Evolutionary conservation across 305 asterid species (phyloP).

Genomic region (Fraxinus latifolia): DNA sequence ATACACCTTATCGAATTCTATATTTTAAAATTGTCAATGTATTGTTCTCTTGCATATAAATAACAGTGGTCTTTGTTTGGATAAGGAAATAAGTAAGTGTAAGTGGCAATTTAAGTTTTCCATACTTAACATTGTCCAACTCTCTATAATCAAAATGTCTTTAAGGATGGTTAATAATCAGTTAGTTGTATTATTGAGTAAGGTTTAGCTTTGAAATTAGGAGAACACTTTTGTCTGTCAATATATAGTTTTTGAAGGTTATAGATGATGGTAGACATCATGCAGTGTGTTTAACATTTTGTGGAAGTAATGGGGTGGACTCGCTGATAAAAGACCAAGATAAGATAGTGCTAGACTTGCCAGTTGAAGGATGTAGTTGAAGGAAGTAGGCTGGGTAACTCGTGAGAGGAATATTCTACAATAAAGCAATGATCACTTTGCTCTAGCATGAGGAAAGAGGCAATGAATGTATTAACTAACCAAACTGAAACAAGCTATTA

Average conservation of each 20-base stretch:
- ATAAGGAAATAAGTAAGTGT: neutral
- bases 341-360: neutral
- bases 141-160: neutral
- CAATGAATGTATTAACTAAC: neutral
- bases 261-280: neutral
- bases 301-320: neutral
- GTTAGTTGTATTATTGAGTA: neutral
- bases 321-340: neutral
- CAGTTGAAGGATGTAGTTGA: neutral
- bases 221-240: neutral
- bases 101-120: neutral
- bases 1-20: neutral
- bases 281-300: neutral
- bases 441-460: neutral
- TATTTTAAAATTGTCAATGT: neutral
- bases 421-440: neutral
- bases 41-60: neutral
- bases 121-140: neutral
- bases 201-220: neutral
- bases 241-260: neutral
- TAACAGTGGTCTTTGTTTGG: neutral
- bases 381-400: neutral
- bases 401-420: neutral
- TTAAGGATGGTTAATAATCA: neutral
- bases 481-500: neutral